Percentiles rank a stretch among this genome's conserved stretches.
Evolutionary conservation across 2,329 filamentous ascomycete species (phyloP).

Genomic region (Aureobasidium sp.): DNA sequence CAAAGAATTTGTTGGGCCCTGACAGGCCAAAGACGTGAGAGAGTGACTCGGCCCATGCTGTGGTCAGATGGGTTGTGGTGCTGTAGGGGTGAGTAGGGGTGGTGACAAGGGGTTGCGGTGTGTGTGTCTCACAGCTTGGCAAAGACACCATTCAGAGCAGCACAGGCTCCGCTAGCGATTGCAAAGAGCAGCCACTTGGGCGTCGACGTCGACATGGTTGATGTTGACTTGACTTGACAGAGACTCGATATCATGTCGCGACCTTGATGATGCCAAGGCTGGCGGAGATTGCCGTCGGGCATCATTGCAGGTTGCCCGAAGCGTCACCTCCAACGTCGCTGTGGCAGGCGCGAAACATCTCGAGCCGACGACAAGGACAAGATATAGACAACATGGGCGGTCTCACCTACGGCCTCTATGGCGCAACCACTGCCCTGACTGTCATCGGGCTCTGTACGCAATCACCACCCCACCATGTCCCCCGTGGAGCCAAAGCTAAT

Average conservation of each 20-base stretch:
- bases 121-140: constrained; percentile 61
- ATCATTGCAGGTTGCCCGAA: constrained; percentile 7
- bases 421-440: constrained; percentile 28
- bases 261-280: constrained; percentile 15
- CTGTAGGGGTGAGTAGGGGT: constrained; percentile 29
- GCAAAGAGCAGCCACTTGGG: constrained; percentile 56
- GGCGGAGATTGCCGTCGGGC: constrained; percentile 7
- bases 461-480: neutral
- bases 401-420: constrained; percentile 32
- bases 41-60: constrained; percentile 45
- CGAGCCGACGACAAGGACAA: neutral
- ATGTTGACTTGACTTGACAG: neutral
- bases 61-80: constrained; percentile 55
- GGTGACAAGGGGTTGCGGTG: neutral
- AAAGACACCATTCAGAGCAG: constrained; percentile 75
- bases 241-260: neutral
- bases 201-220: constrained; percentile 6
- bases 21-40: constrained; percentile 42
- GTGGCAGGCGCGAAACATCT: neutral
- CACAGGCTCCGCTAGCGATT: constrained; percentile 67
- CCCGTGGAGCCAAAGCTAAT: constrained; percentile 22
- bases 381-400: constrained; percentile 22
- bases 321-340: constrained; percentile 2
- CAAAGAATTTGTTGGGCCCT: constrained; percentile 41
- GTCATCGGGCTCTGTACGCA: constrained; percentile 34